Evolutionary conservation across 2,329 filamentous ascomycete species (phyloP), one percentile per base, ranked within the genome.

Genomic region (Mycosphaerella sp.): DNA sequence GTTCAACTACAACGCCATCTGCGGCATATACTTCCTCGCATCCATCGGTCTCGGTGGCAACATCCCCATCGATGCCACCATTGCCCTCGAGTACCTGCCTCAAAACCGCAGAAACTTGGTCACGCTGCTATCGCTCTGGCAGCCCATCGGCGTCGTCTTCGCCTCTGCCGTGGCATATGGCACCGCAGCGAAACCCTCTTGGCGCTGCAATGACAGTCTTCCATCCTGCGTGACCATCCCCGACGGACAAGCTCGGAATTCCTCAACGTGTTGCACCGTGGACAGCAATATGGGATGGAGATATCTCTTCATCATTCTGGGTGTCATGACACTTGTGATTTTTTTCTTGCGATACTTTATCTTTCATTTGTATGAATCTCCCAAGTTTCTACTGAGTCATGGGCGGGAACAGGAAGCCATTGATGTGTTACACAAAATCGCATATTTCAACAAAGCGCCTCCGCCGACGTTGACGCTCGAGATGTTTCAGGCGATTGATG

Each of bases 301-400:
- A 14, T 76, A 76, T 54, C 57, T 74, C 5, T 61, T 75, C 44
- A 73, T 70, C 56, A 72, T 70, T 1, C 50, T 59, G 1, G 73
- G 73, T 1, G 64, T 62, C 1, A 66, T 75, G 32, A 75, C 73
- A 0, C 57, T 75, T 1, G 57, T 64, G 17, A 65, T 76, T 12
- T 82, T 80, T 43, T 64, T 82, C 45, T 62, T 78, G 0, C 78
- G 81, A 11, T 73, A 82, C 39, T 75, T 79, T 1, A 62, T 83
- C 34, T 78, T 84, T 60, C 70, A 72, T 4, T 77, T 84, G 48
- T 75, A 74, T 56, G 81, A 84, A 60, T 81, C 80, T 1, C 81
- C 81, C 0, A 84, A 84, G 62, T 84, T 80, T 59, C 71, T 81
- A 4, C 70, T 84, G 7, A 76, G 75, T 45, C 70, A 73, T 12